Base-by-base conservation (phyloP, 345 rosid species). In the Citrus australasica region DNA sequence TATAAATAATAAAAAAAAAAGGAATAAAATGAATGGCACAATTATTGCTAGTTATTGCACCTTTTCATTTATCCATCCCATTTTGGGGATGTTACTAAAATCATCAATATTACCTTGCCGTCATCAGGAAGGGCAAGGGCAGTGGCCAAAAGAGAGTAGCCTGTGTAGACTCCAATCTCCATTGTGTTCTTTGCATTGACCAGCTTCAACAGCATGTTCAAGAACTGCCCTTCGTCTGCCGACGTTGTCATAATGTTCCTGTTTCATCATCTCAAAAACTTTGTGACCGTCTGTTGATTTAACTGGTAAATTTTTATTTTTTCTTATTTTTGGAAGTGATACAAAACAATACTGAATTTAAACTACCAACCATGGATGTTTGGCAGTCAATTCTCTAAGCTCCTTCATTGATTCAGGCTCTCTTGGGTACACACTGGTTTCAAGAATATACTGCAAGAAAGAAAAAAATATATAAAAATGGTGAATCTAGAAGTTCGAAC, bases 121-220 rank as follows among this genome's bases (percentile, higher is more conserved):
- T 92, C 95, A 1, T 93, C 92, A 1, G 99, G 99, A 68, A 97
- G 86, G 76, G 99, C 99, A 62, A 97, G 97, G 78, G 99, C 99
- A 4, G 99, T 97, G 78, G 98, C 96, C 32, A 97, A 76, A 55
- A 97, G 98, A 80, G 99, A 97, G 86, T 94, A 94, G 40, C 99
- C 99, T 30, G 99, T 97, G 92, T 90, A 97, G 60, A 97, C 98
- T 22, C 99, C 99, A 27, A 97, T 94, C 87, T 97, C 99, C 98
- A 97, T 97, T 42, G 98, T 97, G 92, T 94, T 94, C 89, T 97
- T 94, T 64, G 98, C 99, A 83, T 97, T 94, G 83, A 93, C 85
- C n/a, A 97, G 90, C 84, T 97, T 97, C 64, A 97, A 85, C 32
- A 97, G 85, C 98, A 93, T 91, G 93, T 81, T 92, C 85, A 97